Conservation (phyloP, 2,329 filamentous ascomycete genomes). For the Penicillium brasilianum region DNA sequence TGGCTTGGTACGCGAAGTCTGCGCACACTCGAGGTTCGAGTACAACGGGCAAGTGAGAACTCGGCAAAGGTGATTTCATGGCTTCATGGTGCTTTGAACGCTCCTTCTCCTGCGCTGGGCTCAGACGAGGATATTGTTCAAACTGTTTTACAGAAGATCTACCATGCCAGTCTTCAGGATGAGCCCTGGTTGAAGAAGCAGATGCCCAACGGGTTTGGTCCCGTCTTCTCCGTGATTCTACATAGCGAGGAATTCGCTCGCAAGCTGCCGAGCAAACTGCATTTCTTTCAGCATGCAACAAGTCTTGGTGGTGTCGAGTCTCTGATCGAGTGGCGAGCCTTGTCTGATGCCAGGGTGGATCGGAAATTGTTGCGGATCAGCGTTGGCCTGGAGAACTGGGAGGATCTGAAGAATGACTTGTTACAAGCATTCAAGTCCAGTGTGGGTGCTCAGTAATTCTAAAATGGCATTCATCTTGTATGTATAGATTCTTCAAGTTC, state of each 20-base stretch:
- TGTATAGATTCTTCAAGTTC: not conserved
- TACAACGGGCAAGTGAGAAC: constrained; percentile 73
- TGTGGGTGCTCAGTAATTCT: constrained; percentile 4
- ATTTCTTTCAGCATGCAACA: constrained; percentile 90
- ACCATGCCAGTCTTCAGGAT: constrained; percentile 81
- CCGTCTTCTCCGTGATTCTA: constrained; percentile 79
- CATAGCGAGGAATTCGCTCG: constrained; percentile 65
- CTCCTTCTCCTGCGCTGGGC: constrained; percentile 41
- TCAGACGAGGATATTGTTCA: constrained; percentile 53
- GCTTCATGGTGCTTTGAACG: constrained; percentile 61
- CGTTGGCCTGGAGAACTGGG: constrained; percentile 81
- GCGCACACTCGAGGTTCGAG: constrained; percentile 80
- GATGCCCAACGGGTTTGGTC: constrained; percentile 89
- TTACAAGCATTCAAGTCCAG: constrained; percentile 62
- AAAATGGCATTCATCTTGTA: not conserved
- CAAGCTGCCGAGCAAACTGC: constrained; percentile 74
- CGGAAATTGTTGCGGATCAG: constrained; percentile 76
- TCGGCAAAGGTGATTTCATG: constrained; percentile 72
- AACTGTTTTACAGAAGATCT: constrained; percentile 64
- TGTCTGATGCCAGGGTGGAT: constrained; percentile 78
- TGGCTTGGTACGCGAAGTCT: constrained; percentile 88
- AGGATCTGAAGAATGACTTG: constrained; percentile 80
- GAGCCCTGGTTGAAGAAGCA: constrained; percentile 77
- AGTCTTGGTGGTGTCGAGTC: constrained; percentile 93
- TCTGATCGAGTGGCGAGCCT: constrained; percentile 91